These are phyloP conservation scores for Cajanus cajan DNA, from an alignment of 306 rosid species.

Conservation along the genomic window DNA sequence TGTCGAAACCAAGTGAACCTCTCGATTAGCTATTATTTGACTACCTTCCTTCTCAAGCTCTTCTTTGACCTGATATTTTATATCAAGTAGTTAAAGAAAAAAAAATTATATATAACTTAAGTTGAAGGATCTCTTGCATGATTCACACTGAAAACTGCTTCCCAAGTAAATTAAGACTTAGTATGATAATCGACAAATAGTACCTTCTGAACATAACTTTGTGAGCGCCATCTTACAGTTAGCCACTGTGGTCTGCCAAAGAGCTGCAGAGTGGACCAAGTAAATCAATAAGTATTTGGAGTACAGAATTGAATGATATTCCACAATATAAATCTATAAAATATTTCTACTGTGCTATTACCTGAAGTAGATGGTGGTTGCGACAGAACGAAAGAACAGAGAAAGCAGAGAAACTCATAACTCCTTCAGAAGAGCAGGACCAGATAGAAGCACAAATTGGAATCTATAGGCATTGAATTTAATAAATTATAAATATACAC, in stretches of 20 bases:
- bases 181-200: neutral
- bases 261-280: conserved; percentile 48
- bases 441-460: conserved; percentile 92
- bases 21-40: conserved; percentile 51
- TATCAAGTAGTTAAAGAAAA: neutral
- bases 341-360: conserved; percentile 19
- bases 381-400: conserved; percentile 82
- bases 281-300: conserved; percentile 14
- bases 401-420: conserved; percentile 81
- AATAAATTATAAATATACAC: neutral
- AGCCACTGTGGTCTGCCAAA: conserved; percentile 95
- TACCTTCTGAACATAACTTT: conserved; percentile 65
- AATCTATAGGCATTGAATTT: conserved; percentile 40
- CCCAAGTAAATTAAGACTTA: neutral
- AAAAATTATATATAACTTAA: neutral
- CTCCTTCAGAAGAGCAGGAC: conserved; percentile 80
- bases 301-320: neutral
- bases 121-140: neutral
- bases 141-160: neutral
- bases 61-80: conserved; percentile 63
- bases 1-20: conserved; percentile 55
- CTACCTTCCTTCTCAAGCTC: conserved; percentile 62
- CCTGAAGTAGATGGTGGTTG: conserved; percentile 89
- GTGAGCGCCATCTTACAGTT: conserved; percentile 75
- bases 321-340: neutral